Evolutionary conservation across 495 filamentous ascomycete genomes (phyloP), one percentile per base, ranked within the genome.

Genomic region (Hyaloscypha bicolor): DNA sequence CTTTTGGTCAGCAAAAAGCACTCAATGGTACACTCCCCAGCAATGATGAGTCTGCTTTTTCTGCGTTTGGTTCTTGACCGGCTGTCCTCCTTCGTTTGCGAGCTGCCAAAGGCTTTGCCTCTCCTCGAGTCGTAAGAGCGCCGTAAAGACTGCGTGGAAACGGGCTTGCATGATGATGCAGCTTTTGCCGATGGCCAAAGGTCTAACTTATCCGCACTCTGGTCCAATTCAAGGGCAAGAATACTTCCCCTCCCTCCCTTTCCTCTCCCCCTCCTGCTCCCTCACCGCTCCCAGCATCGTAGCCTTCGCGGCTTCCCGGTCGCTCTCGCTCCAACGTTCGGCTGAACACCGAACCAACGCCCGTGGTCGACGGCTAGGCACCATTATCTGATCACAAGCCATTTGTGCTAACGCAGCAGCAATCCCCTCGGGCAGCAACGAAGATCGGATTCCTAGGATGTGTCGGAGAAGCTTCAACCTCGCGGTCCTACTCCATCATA

Each of bases 101-200:
- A 53, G 51, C 51, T 53, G 22, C 2, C 22, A 16, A 53, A 53
- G 19, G 22, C 8, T 9, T 29, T 25, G 22, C 30, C 53, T 56
- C 53, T 32, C 21, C 21, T 56, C 53, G 19, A 32, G 30, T 32
- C 16, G 11, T 48, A 48, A 48, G 42, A 48, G 42, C 42, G 11
- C 9, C 42, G 42, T 14, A 0, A 37, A 48, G 42, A 14, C 11
- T 48, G 42, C 3, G 53, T 25, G 22, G 53, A 64, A 64, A 64
- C 62, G 62, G 62, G 62, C 62, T 39, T 64, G 62, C 62, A 64
- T 64, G 42, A 64, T 56, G 42, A 56, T 64, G 32, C 56, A 60
- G 29, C 56, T 60, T 33, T 60, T 60, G 32, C 56, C 56, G 56
- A 60, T 16, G 32, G 35, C 6, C 30, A 29, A 16, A 37, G 56